Conservation (phyloP, 345 rosid genomes). For the Acer yangbiense region DNA sequence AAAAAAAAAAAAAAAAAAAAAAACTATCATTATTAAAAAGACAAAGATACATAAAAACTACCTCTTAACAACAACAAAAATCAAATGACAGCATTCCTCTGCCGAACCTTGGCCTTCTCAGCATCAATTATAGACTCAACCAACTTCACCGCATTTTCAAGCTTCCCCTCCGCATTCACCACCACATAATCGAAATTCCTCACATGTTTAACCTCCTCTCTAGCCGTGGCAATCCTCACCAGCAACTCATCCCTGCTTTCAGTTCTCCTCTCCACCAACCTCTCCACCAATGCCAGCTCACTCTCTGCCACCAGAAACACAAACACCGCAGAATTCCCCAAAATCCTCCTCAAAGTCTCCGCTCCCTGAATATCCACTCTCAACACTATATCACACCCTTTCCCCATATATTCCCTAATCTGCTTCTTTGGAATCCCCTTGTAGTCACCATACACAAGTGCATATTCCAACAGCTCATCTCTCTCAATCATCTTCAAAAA, state of each 20-base stretch:
- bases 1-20: not conserved
- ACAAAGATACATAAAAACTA: not conserved
- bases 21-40: not conserved
- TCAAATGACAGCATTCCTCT: constrained; percentile 63
- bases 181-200: constrained; percentile 77
- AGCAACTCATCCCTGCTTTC: constrained; percentile 78
- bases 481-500: constrained; percentile 75
- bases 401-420: constrained; percentile 73
- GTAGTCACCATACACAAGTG: constrained; percentile 86
- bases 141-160: constrained; percentile 65
- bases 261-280: constrained; percentile 80
- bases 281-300: constrained; percentile 76
- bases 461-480: constrained; percentile 81
- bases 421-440: constrained; percentile 88
- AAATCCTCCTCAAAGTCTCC: constrained; percentile 60
- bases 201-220: constrained; percentile 75
- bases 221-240: constrained; percentile 78
- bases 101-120: constrained; percentile 87
- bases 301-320: constrained; percentile 82
- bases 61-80: not conserved
- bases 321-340: constrained; percentile 80
- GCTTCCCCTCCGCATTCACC: constrained; percentile 79
- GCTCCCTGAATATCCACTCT: constrained; percentile 97
- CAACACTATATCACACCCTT: constrained; percentile 72
- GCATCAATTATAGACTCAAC: constrained; percentile 84